Conservation (phyloP, 1,284 basidiomycete genomes). For the Tausonia pullulans region DNA sequence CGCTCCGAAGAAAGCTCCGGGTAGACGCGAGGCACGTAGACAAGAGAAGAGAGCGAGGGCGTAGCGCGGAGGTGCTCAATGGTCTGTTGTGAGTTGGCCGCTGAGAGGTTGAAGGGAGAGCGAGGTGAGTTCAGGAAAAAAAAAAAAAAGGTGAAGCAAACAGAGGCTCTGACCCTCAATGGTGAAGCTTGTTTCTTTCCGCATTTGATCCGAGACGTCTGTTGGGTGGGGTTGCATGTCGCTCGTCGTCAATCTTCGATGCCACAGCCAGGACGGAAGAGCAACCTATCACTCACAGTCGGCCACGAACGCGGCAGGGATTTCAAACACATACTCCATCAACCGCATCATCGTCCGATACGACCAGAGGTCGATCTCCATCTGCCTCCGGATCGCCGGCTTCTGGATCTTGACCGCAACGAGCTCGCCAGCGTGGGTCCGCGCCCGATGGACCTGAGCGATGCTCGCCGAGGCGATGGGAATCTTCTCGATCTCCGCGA, state of each 20-base stretch:
- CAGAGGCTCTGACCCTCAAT: conserved; percentile 43
- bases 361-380: conserved; percentile 58
- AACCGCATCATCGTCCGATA: conserved; percentile 38
- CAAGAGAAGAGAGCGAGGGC: conserved; percentile 53
- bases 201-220: conserved; percentile 68
- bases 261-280: neutral
- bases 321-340: conserved; percentile 64
- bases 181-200: conserved; percentile 67
- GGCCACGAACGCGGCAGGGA: conserved; percentile 63
- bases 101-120: conserved; percentile 9
- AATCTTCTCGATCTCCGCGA: conserved; percentile 59
- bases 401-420: conserved; percentile 91
- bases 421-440: conserved; percentile 39
- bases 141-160: no score
- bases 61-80: conserved; percentile 31
- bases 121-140: neutral
- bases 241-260: no score
- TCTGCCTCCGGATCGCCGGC: conserved; percentile 69
- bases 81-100: conserved; percentile 32
- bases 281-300: conserved; percentile 34
- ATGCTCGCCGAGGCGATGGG: conserved; percentile 76
- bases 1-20: conserved; percentile 59
- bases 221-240: conserved; percentile 24
- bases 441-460: conserved; percentile 76
- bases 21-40: conserved; percentile 69